phyloP scores from a whole-genome alignment of 2,329 filamentous ascomycete species.

The Colletotrichum kahawae region DNA sequence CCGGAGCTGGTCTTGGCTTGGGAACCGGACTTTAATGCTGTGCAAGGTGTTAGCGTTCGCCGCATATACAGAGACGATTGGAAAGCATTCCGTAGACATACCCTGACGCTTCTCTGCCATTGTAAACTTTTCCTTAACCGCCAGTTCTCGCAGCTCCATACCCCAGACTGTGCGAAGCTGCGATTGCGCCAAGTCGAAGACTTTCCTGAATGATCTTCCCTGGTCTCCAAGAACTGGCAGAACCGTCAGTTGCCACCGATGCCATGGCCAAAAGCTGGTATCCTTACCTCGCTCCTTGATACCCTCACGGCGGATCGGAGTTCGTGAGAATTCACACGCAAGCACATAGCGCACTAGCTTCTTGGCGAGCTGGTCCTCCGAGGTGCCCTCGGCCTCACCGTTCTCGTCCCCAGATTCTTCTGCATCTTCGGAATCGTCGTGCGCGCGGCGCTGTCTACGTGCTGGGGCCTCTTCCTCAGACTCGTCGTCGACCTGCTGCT shows the following conservation, averaged over 20 bases:
- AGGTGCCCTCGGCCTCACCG: slow-evolving; percentile 37
- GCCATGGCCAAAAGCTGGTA: not conserved
- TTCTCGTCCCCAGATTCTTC: slow-evolving; percentile 41
- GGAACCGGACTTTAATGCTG: slow-evolving; percentile 47
- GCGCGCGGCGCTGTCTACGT: slow-evolving; percentile 35
- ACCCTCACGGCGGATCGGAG: slow-evolving; percentile 64
- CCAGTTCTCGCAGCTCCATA: slow-evolving; percentile 90
- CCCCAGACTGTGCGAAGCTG: slow-evolving; percentile 78
- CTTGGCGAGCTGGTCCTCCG: slow-evolving; percentile 61
- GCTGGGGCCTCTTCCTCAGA: slow-evolving; percentile 34
- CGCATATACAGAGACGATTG: not conserved
- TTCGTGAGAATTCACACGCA: slow-evolving; percentile 68
- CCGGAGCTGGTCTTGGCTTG: slow-evolving; percentile 65
- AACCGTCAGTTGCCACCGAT: not conserved
- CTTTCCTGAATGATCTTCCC: slow-evolving; percentile 72
- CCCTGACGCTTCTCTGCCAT: slow-evolving; percentile 79
- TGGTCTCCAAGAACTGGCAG: slow-evolving; percentile 72
- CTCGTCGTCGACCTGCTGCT: slow-evolving; percentile 31
- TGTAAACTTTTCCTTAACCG: slow-evolving; percentile 79
- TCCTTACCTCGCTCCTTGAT: slow-evolving; percentile 66
- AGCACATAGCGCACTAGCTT: slow-evolving; percentile 73
- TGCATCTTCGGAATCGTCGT: slow-evolving; percentile 34
- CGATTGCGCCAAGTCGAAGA: slow-evolving; percentile 79
- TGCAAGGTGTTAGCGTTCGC: slow-evolving; percentile 12
- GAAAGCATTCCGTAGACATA: slow-evolving; percentile 35